Evolutionary conservation across 352 stramenopile genomes (phyloP).

Genomic region (Pythium apleroticum): DNA sequence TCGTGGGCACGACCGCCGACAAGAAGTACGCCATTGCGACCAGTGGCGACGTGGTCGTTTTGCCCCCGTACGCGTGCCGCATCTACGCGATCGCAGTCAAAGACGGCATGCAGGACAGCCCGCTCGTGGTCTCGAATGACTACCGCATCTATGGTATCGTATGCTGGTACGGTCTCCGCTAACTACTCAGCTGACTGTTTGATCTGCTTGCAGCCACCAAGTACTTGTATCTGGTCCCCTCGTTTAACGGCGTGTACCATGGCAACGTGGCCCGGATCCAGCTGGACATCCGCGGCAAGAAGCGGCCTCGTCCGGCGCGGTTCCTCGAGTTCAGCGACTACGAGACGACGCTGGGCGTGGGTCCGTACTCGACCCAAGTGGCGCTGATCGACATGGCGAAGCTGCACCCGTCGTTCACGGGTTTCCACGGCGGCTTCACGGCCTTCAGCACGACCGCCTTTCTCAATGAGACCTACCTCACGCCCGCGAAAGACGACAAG

Average conservation of each 20-base stretch:
- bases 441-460: constrained; percentile 48
- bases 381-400: constrained; percentile 52
- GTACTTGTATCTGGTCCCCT: constrained; percentile 69
- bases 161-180: neutral
- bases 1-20: constrained; percentile 32
- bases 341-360: constrained; percentile 58
- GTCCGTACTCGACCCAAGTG: constrained; percentile 62
- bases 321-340: constrained; percentile 85
- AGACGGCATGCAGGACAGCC: constrained; percentile 53
- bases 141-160: constrained; percentile 62
- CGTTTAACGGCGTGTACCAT: constrained; percentile 72
- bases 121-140: constrained; percentile 44
- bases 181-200: neutral
- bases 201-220: constrained; percentile 45
- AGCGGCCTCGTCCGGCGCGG: constrained; percentile 62
- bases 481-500: constrained; percentile 43
- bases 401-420: constrained; percentile 47
- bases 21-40: constrained; percentile 31
- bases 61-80: constrained; percentile 58
- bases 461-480: constrained; percentile 65
- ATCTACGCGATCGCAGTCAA: constrained; percentile 68
- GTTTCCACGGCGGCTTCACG: constrained; percentile 65
- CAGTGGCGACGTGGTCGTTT: constrained; percentile 47
- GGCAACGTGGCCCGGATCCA: constrained; percentile 61
- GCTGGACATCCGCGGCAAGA: constrained; percentile 74